phyloP scores from a whole-genome alignment of 129 eudicot species.

The Centaurea solstitialis region DNA sequence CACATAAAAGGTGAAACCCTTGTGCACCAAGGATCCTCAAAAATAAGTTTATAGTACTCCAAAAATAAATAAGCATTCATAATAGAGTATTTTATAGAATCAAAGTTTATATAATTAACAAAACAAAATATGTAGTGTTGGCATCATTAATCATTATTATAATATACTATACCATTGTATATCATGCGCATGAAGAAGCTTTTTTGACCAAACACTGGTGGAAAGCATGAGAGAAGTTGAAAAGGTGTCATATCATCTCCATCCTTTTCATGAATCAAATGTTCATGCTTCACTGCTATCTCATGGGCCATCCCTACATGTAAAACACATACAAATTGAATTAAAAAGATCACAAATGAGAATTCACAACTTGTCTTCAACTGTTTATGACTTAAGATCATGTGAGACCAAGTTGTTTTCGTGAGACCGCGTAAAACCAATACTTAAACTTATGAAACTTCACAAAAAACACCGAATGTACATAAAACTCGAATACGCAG shows the following conservation, averaged over 20 bases:
- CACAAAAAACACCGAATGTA: too few species aligned
- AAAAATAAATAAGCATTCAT: too few species aligned
- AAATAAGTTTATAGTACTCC: too few species aligned
- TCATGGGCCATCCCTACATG: constrained; percentile 22
- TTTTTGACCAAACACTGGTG: constrained; percentile 18
- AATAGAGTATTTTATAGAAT: too few species aligned
- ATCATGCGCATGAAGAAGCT: constrained; percentile 8
- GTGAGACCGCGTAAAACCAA: too few species aligned
- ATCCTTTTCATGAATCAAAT: constrained; percentile 3
- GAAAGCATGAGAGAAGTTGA: constrained; percentile 37
- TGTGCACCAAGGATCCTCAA: background rate
- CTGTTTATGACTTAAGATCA: too few species aligned
- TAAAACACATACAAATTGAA: background rate
- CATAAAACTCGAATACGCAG: too few species aligned
- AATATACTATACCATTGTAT: constrained; percentile 10
- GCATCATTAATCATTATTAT: background rate
- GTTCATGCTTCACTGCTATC: constrained; percentile 9
- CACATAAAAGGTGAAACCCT: background rate
- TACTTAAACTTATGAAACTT: too few species aligned
- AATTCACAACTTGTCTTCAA: too few species aligned
- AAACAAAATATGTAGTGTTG: too few species aligned
- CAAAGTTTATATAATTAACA: too few species aligned
- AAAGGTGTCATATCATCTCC: constrained; percentile 39
- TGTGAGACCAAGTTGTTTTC: too few species aligned
- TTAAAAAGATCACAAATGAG: background rate